Evolutionary conservation across 2,329 filamentous ascomycete genomes (phyloP).

Genomic region (Sclerotinia borealis): DNA sequence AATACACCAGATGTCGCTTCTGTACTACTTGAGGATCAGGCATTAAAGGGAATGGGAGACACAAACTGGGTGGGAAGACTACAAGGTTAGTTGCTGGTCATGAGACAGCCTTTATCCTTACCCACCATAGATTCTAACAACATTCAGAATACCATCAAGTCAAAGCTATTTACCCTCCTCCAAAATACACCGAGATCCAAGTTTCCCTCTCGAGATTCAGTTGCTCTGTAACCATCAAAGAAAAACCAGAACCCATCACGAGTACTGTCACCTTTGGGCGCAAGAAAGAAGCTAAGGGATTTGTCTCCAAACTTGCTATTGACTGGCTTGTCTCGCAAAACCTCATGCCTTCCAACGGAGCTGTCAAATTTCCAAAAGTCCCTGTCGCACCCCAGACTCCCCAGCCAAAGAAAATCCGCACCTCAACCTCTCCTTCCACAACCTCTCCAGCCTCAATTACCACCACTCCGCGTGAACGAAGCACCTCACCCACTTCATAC

Average conservation of each 20-base stretch:
- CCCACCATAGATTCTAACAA: neutral
- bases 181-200: neutral
- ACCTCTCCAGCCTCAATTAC: neutral
- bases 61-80: slow-evolving; percentile 31
- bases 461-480: neutral
- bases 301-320: slow-evolving; percentile 30
- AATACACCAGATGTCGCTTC: slow-evolving; percentile 11
- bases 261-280: neutral
- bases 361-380: slow-evolving; percentile 25
- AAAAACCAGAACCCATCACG: neutral
- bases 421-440: neutral
- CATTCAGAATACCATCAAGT: slow-evolving; percentile 25
- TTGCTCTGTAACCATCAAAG: neutral
- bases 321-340: slow-evolving; percentile 30
- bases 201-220: neutral
- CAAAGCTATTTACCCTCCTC: slow-evolving; percentile 12
- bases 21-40: slow-evolving; percentile 16
- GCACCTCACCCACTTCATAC: neutral
- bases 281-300: slow-evolving; percentile 32
- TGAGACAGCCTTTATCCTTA: neutral
- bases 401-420: neutral
- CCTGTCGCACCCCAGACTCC: slow-evolving; percentile 1
- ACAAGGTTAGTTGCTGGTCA: slow-evolving; percentile 17
- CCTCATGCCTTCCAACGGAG: slow-evolving; percentile 26
- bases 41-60: slow-evolving; percentile 22